Evolutionary conservation across 306 rosid species (phyloP), one percentile per base, ranked within the genome.

Genomic region (Sechiopsis laciniata): DNA sequence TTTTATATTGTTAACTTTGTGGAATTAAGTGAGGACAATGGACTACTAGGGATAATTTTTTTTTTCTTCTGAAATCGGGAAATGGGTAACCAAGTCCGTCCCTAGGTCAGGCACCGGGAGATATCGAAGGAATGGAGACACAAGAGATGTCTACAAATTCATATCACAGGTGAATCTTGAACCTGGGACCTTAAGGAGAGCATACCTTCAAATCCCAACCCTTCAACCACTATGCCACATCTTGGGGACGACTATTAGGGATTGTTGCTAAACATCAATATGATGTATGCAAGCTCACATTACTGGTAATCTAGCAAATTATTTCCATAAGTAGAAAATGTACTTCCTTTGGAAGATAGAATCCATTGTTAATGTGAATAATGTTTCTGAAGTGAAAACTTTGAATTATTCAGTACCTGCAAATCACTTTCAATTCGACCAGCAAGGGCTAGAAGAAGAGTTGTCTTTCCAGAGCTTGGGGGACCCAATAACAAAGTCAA

Each of bases 381-480:
- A 10, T 7, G 50, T n/a, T 37, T 56, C 7, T 56, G 37, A 17
- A 10, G 74, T 19, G 66, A 2, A 68, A 59, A 63, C 10, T 56
- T 26, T 14, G 48, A 53, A 79, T 70, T 73, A 37, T 48, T 37
- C 40, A 51, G 80, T 89, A 95, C 99, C 97, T 95, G 83, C 84
- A 95, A 80, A 75, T 88, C 95, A 77, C 77, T 77, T 83, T 89
- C 99, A 69, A 91, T 85, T 74, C 95, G 93, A 58, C 97, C 99
- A 16, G 99, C 97, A 76, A 95, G 99, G 75, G 99, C 97, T 78
- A 88, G 80, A 46, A 95, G 83, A 73, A 95, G 78, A 11, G 99
- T 88, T 14, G 97, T 84, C 85, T 95, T 95, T 74, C 99, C 99
- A 13, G 99, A 95, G 88, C 97, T 88, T 59, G 99, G 99, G 46